Base-by-base conservation (phyloP, 1,284 basidiomycete species). In the Ganoderma lingzhi region DNA sequence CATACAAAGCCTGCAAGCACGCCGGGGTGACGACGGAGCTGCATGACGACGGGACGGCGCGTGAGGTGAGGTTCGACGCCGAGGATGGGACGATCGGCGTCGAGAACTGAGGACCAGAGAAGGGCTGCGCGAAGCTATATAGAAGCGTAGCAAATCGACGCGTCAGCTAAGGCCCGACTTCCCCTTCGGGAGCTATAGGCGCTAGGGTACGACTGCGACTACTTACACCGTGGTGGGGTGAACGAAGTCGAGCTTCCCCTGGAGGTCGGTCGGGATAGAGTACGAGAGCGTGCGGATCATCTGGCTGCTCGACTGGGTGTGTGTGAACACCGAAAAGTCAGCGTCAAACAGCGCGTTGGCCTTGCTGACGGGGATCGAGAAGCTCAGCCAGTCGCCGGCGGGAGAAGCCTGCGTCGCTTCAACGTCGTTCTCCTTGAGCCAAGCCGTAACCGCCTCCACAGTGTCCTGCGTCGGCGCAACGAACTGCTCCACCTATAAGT, bases 1-100 rank as follows among this genome's bases (percentile, higher is more conserved):
- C 87, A 76, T 90, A 91, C 45, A 90, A 71, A 3, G 82, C 81
- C 68, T 84, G 78, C 66, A 91, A 77, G 75, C 88, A 90, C 1
- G 84, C 77, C 12, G 88, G 88, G 0, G 88, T 90, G 64, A 90
- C 83, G 3, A 77, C 81, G 0, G 72, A 78, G 2, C 74, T 74
- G 73, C 88, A 90, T 17, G 70, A 73, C 6, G 68, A 69, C n/a
- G 69, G 72, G 19, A 76, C 74, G 14, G 74, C 76, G 28, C 68
- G 73, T 2, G 70, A 66, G 1, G 73, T 74, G 6, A 78, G 70
- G 60, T 74, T 75, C 35, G 59, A 42, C 6, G 58, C 65, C 28
- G 23, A 51, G 8, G 67, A 42, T 4, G 42, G 35, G 19, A 65
- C 30, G 61, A 62, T 66, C 9, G 69, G 64, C 5, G 64, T 56